phyloP scores from a whole-genome alignment of 169 alveolate genomes.

The Plasmodium yoelii region DNA sequence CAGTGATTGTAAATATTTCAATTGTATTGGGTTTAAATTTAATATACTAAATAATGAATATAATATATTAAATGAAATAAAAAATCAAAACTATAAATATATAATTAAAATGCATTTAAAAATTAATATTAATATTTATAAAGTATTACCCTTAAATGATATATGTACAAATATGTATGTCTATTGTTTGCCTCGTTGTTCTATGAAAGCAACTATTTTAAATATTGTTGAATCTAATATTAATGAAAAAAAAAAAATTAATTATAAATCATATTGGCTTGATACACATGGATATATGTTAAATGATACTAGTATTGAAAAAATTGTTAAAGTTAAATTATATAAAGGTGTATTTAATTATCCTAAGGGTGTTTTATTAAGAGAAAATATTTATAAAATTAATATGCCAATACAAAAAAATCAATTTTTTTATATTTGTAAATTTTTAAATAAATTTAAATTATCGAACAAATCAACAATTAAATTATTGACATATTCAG shows the following conservation, averaged over 20 bases:
- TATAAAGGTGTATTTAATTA: constrained; percentile 68
- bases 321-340: constrained; percentile 40
- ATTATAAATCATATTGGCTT: constrained; percentile 48
- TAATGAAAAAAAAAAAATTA: constrained; percentile 19
- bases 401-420: constrained; percentile 26
- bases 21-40: constrained; percentile 66
- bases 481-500: constrained; percentile 18
- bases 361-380: constrained; percentile 52
- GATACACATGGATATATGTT: constrained; percentile 60
- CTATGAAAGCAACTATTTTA: constrained; percentile 62
- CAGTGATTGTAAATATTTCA: constrained; percentile 54
- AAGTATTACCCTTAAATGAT: constrained; percentile 29
- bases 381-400: constrained; percentile 54
- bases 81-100: neutral
- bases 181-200: constrained; percentile 64
- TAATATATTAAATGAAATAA: constrained; percentile 15
- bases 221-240: neutral
- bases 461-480: constrained; percentile 7
- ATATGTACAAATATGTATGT: constrained; percentile 41
- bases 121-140: constrained; percentile 35
- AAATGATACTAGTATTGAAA: constrained; percentile 24
- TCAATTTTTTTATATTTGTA: constrained; percentile 37
- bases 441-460: constrained; percentile 14
- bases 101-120: constrained; percentile 39
- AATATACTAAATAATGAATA: constrained; percentile 46